Evolutionary conservation across 345 rosid species (phyloP), one percentile per base, ranked within the genome.

Genomic region (Sapria himalayana): DNA sequence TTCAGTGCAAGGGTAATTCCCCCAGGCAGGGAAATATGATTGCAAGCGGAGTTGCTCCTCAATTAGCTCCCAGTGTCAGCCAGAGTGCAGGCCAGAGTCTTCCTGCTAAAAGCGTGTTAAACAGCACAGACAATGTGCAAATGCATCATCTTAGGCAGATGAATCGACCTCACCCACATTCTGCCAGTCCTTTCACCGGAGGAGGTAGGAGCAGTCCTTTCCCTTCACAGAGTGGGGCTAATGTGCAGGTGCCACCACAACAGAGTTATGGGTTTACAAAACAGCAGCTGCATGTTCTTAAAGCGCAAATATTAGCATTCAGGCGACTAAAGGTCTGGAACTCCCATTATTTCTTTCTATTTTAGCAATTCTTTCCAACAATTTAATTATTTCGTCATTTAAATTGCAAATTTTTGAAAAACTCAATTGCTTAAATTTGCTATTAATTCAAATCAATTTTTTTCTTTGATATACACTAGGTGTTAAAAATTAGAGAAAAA

Each of bases 251-350:
- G 46, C 43, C 64, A 19, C 43, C 64, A 19, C 74, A 62, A 49
- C 92, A 65, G 60, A 70, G 52, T 37, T 11, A 40, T 49, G 92
- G 76, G 47, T 91, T 84, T 66, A 80, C 99, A 9, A 91, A 75
- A 66, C 86, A 79, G 49, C 99, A 91, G 52, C 68, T 84, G 47
- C 89, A 91, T 65, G 99, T 84, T 52, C 93, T 84, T 33, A 91
- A 91, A 65, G 99, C 95, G 19, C 99, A 91, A 61, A 91, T 84
- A 53, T 67, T 91, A 44, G 99, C 93, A 47, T 91, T 91, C 54
- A 70, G 95, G 57, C 74, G 99, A 54, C 57, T 91, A 46, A 91
- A 91, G 93, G 99, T 84, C 45, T 52, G 46, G 20, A 31, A 41
- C 29, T 51, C 15, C 37, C 42, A 41, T 38, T 51, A 33, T 45